Evolutionary conservation across 2,329 filamentous ascomycete species (phyloP).

Genomic region (Cordyceps cateniannulata): DNA sequence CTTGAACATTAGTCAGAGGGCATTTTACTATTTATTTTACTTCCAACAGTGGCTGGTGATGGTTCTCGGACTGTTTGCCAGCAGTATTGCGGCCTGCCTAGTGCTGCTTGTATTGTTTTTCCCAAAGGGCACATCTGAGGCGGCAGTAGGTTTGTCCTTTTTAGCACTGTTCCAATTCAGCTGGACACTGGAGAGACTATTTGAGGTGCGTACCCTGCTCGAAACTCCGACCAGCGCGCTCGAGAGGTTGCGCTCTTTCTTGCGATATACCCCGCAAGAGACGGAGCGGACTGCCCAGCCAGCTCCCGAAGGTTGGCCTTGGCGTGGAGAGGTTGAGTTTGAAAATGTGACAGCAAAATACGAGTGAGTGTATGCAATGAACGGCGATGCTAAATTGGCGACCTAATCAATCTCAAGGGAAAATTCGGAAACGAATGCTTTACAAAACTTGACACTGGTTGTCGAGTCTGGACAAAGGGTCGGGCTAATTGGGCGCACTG

Average conservation of each 20-base stretch:
- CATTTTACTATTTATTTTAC: constrained; percentile 36
- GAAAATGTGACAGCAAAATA: neutral
- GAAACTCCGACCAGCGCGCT: constrained; percentile 4
- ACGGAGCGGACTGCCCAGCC: neutral
- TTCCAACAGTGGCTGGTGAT: constrained; percentile 45
- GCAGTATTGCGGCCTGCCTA: constrained; percentile 38
- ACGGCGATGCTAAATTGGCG: too few relatives aligned
- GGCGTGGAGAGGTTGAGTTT: neutral
- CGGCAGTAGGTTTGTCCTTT: constrained; percentile 1
- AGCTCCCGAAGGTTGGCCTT: neutral
- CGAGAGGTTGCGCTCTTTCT: neutral
- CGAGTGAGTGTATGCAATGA: neutral
- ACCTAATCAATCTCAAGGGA: too few relatives aligned
- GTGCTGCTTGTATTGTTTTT: constrained; percentile 30
- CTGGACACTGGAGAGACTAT: neutral
- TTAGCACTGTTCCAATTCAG: neutral
- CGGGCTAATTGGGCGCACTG: constrained; percentile 2
- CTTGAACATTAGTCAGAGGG: constrained; percentile 29
- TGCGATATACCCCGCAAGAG: neutral
- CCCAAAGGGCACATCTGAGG: neutral
- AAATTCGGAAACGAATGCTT: neutral
- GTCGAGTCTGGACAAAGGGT: constrained; percentile 3
- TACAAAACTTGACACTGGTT: neutral
- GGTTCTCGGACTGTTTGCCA: constrained; percentile 39
- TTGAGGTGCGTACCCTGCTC: neutral